A percentile compares a stretch with the other conserved stretches of the same genome.
Evolutionary conservation across 179 eudicot species (phyloP).

Genomic region (Amaranthus tricolor): DNA sequence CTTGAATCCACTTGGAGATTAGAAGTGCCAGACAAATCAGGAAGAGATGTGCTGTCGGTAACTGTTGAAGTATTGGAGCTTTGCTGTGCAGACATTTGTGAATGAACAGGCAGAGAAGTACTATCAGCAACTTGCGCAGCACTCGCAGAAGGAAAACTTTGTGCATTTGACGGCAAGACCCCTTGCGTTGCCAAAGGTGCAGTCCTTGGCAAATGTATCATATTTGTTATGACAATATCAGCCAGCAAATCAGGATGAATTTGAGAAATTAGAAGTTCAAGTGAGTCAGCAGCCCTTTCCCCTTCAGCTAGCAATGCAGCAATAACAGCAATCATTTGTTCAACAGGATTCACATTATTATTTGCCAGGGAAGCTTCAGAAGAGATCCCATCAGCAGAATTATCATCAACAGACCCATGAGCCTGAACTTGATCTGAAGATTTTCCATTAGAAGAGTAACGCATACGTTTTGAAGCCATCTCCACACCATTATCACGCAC

Average conservation of each 20-base stretch:
- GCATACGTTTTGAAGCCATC: constrained; percentile 56
- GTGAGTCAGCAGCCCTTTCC: constrained; percentile 86
- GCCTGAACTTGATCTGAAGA: constrained; percentile 35
- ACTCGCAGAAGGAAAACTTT: constrained; percentile 33
- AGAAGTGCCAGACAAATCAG: constrained; percentile 49
- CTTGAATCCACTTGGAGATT: constrained; percentile 60
- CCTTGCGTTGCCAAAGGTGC: constrained; percentile 43
- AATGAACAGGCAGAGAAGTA: constrained; percentile 33
- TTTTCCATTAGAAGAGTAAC: constrained; percentile 42
- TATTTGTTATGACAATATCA: constrained; percentile 88
- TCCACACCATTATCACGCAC: constrained; percentile 44
- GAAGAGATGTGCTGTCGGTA: constrained; percentile 38
- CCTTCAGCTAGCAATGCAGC: constrained; percentile 97
- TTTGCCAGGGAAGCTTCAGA: constrained; percentile 45
- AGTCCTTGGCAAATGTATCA: constrained; percentile 86
- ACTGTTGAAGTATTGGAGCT: constrained; percentile 25
- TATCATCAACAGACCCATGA: constrained; percentile 44
- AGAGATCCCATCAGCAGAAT: constrained; percentile 49
- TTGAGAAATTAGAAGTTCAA: constrained; percentile 72
- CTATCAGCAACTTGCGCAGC: constrained; percentile 34
- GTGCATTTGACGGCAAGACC: constrained; percentile 33
- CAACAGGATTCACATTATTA: constrained; percentile 59
- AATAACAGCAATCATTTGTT: constrained; percentile 90
- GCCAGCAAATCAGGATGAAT: constrained; percentile 90
- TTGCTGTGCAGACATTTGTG: constrained; percentile 32